Conservation (phyloP, 257 asterid species). For the Leonotis leonurus region DNA sequence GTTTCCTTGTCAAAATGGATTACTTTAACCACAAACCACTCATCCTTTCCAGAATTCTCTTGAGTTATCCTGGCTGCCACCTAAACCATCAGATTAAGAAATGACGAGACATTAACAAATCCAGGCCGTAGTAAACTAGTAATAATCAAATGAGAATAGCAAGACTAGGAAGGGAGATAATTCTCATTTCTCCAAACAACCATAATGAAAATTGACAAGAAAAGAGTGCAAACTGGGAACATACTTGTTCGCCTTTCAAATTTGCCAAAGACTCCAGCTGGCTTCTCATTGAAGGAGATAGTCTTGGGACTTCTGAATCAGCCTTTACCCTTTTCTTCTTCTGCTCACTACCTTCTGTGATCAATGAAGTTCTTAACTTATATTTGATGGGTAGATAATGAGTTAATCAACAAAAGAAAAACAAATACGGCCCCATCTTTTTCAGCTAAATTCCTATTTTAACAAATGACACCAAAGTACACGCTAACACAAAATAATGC, state of each 20-base stretch:
- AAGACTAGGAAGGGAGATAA: background rate
- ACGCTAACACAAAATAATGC: background rate
- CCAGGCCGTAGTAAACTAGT: background rate
- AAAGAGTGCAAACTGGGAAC: constrained; percentile 13
- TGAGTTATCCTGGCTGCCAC: constrained; percentile 92
- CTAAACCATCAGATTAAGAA: constrained; percentile 28
- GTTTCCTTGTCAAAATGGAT: constrained; percentile 90
- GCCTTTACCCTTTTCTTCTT: constrained; percentile 77
- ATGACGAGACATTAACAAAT: background rate
- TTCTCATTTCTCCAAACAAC: background rate
- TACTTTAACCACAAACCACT: constrained; percentile 96
- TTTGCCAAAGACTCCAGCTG: constrained; percentile 72
- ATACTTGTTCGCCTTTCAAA: constrained; percentile 95
- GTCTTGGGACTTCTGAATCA: constrained; percentile 64
- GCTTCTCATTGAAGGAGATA: constrained; percentile 57
- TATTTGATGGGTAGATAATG: constrained; percentile 5
- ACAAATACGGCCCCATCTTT: background rate
- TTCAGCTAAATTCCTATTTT: constrained; percentile 8
- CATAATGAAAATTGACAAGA: background rate
- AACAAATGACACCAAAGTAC: background rate
- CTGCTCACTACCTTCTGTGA: constrained; percentile 80
- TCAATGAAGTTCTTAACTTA: constrained; percentile 19
- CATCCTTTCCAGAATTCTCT: constrained; percentile 88
- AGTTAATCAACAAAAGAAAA: background rate
- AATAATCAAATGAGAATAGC: background rate